Evolutionary conservation across 2,329 filamentous ascomycete species (phyloP).

Genomic region (Claviceps quebecensis): DNA sequence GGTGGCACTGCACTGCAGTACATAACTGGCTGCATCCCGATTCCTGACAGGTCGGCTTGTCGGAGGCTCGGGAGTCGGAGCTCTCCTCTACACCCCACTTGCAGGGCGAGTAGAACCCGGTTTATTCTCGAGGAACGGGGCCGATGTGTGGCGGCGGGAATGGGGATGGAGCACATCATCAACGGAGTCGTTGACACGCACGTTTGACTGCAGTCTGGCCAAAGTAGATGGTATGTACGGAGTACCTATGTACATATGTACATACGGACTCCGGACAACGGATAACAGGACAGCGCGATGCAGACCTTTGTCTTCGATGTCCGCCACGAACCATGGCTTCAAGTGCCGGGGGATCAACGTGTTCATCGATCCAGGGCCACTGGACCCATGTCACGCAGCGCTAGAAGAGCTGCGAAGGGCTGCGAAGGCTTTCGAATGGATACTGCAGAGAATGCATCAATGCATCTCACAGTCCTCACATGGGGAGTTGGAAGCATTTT

Average conservation of each 20-base stretch:
- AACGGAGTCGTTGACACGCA: constrained; percentile 7
- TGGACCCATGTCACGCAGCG: neutral
- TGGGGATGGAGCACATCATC: neutral
- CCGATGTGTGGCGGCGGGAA: too few species aligned
- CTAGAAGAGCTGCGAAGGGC: neutral
- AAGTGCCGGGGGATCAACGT: too few species aligned
- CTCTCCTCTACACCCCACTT: constrained; percentile 11
- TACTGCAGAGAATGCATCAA: neutral
- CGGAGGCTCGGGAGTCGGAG: too few species aligned
- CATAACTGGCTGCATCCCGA: constrained; percentile 6
- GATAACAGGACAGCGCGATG: too few species aligned
- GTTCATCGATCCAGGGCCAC: too few species aligned
- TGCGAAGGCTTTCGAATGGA: neutral
- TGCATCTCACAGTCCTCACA: neutral
- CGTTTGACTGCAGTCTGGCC: constrained; percentile 2
- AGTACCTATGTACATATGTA: too few species aligned
- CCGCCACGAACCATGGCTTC: too few species aligned
- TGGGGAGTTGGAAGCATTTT: too few species aligned
- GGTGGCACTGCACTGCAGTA: neutral
- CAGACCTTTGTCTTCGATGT: too few species aligned
- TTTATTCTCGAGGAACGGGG: constrained; percentile 17
- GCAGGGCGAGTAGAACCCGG: constrained; percentile 10
- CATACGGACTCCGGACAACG: too few species aligned
- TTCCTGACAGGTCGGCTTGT: constrained; percentile 16
- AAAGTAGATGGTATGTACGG: too few species aligned